Percentiles rank a stretch among this genome's conserved stretches.
These are phyloP conservation scores for Leucoagaricus sp. DNA, from an alignment of 1,284 basidiomycete species.

Conservation along the genomic window DNA sequence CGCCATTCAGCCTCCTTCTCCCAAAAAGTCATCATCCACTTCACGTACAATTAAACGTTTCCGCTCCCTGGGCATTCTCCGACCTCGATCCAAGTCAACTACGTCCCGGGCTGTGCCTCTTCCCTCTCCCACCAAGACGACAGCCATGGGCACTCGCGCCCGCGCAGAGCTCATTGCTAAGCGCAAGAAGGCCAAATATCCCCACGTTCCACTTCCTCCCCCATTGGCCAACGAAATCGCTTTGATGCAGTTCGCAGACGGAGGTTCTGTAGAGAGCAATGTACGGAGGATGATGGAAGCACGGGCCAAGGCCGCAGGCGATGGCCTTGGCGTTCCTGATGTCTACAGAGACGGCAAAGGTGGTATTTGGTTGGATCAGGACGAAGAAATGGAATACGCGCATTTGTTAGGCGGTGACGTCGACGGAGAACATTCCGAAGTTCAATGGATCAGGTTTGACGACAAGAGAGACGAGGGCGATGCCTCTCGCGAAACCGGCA, in stretches of 20 bases:
- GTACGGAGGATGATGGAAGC: constrained; percentile 54
- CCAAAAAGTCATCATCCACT: constrained; percentile 21
- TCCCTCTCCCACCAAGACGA: constrained; percentile 24
- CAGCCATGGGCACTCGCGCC: constrained; percentile 23
- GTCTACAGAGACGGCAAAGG: constrained; percentile 61
- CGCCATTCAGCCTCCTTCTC: constrained; percentile 27
- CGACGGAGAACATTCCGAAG: constrained; percentile 20
- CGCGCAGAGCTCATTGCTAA: constrained; percentile 37
- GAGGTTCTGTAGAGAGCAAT: constrained; percentile 60
- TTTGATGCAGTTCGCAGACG: constrained; percentile 66
- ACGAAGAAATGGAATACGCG: constrained; percentile 68
- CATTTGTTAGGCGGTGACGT: constrained; percentile 46
- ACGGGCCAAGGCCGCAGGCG: constrained; percentile 39
- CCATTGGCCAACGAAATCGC: constrained; percentile 63
- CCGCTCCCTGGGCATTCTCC: constrained; percentile 47
- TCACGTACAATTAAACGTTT: constrained; percentile 35
- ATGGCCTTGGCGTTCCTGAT: constrained; percentile 40
- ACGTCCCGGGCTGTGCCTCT: constrained; percentile 18
- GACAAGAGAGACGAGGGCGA: constrained; percentile 22
- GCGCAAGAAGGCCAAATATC: constrained; percentile 37
- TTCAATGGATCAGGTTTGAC: constrained; percentile 46
- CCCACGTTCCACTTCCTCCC: constrained; percentile 37
- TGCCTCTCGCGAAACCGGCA: constrained; percentile 20
- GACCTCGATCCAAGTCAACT: constrained; percentile 31
- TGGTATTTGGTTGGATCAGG: constrained; percentile 68